Evolutionary conservation across 2,329 filamentous ascomycete genomes (phyloP), one percentile per base, ranked within the genome.

Genomic region (Paraconiothyrium sp.): DNA sequence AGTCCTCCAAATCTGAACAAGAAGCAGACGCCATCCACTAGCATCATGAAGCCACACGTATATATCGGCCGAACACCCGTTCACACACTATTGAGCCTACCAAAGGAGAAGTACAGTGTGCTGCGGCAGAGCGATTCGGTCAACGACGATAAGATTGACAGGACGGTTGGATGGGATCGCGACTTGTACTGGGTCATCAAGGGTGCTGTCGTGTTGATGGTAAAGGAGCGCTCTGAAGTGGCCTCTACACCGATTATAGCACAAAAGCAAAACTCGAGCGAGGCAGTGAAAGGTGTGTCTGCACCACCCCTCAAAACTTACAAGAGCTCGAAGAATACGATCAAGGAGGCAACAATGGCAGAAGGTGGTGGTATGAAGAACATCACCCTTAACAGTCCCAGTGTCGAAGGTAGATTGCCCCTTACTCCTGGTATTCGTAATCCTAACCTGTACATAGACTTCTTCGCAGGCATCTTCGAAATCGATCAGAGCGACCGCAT

Each of bases 371-470:
- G 14, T 14, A 16, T 7, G 44, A 14, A 8, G 24, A 41, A 14
- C 13, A 37, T 22, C 35, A 32, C 32, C 3, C 20, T 51, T 11
- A 35, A n/a, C 11, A 37, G 32, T 37, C 48, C n/a, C 5, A 51
- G 48, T 37, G 48, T 51, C 32, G 48, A 51, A 51, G 48, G 48
- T 51, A 37, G 6, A 16, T 16, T 41, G 9, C 16, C 14, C 14
- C 13, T 51, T 35, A 4, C 14, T 22, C 2, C 5, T 32, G 13
- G 4, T 14, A 16, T n/a, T 3, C 24, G 24, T 14, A 2, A 16
- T 32, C 8, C 16, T 48, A 9, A 48, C 11, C 3, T n/a, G 39
- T 41, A 6, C 16, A 3, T 24, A 48, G 46, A 37, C 10, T 34
- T 51, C 14, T 51, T 34, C 14, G 24, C 27, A 34, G 46, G 30